Evolutionary conservation across 169 alveolate genomes (phyloP).

Genomic region (Eimeria tenella): DNA sequence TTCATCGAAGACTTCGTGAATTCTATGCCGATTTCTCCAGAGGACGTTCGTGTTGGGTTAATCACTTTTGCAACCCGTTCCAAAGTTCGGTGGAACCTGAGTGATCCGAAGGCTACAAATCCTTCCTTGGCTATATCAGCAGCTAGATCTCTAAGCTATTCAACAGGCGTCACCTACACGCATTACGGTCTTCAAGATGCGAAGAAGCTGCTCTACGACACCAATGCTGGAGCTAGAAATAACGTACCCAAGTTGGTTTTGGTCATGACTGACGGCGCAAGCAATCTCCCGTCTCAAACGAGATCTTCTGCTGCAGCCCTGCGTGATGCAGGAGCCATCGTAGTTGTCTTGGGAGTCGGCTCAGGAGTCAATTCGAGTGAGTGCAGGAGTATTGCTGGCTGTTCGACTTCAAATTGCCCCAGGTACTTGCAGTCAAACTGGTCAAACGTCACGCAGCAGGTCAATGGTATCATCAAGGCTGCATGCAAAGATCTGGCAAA

Average conservation of each 20-base stretch:
- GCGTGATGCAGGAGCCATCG: constrained; percentile 37
- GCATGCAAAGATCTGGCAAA: constrained; percentile 74
- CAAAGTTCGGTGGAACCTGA: constrained; percentile 26
- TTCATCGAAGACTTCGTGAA: background rate
- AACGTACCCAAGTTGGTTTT: constrained; percentile 57
- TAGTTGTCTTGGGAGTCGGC: constrained; percentile 69
- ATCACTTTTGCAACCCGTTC: constrained; percentile 6
- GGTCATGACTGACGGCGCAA: constrained; percentile 71
- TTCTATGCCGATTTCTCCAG: constrained; percentile 31
- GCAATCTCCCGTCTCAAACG: constrained; percentile 2
- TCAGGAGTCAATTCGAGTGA: constrained; percentile 1
- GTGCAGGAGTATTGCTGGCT: constrained; percentile 68
- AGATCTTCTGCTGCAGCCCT: background rate
- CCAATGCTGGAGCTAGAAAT: background rate
- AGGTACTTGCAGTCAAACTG: constrained; percentile 65
- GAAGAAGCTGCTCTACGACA: background rate
- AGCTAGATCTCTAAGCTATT: background rate
- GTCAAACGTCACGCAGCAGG: background rate
- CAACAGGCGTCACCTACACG: constrained; percentile 56
- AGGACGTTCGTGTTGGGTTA: constrained; percentile 35
- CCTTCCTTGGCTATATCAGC: background rate
- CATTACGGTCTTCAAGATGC: background rate
- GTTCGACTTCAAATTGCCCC: background rate
- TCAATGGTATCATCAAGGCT: constrained; percentile 19
- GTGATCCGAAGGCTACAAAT: background rate